Evolutionary conservation across 352 stramenopile species (phyloP).

Genomic region (Phytophthora fragariae): DNA sequence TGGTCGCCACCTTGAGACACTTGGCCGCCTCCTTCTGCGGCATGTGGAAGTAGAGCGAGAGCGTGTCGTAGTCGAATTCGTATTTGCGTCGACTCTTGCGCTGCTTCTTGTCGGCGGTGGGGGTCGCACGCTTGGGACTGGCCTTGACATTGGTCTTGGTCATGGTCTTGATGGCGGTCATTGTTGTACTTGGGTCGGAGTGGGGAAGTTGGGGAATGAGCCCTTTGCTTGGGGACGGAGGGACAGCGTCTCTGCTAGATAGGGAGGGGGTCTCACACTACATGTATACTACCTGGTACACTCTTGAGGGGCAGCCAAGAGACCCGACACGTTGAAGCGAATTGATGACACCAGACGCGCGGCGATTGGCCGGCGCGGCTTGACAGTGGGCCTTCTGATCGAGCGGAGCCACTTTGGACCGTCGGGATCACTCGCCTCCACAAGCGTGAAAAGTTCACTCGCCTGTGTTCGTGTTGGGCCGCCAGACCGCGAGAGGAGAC

Average conservation of each 20-base stretch:
- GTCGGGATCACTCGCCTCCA: slow-evolving; percentile 4
- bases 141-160: not conserved
- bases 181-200: slow-evolving; percentile 21
- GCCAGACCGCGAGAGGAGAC: slow-evolving; percentile 25
- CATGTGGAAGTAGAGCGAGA: slow-evolving; percentile 58
- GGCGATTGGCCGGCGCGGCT: not conserved
- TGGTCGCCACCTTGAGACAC: slow-evolving; percentile 38
- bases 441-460: slow-evolving; percentile 13
- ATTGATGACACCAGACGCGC: slow-evolving; percentile 50
- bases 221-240: slow-evolving; percentile 5
- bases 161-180: not conserved
- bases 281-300: not conserved
- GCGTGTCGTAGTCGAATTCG: slow-evolving; percentile 47
- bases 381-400: slow-evolving; percentile 19
- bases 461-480: slow-evolving; percentile 20
- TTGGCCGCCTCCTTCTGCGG: slow-evolving; percentile 48
- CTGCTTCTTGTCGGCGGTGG: slow-evolving; percentile 20
- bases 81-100: slow-evolving; percentile 59
- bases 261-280: slow-evolving; percentile 34
- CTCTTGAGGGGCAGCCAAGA: slow-evolving; percentile 6
- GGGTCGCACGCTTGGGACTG: slow-evolving; percentile 17
- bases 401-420: not conserved
- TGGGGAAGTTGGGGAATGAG: slow-evolving; percentile 50
- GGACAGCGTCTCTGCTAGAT: slow-evolving; percentile 31
- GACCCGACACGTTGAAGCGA: slow-evolving; percentile 35